These are phyloP conservation scores for Saksenaea oblongispora DNA, from an alignment of 371 early-diverging fungal species.

Conservation along the genomic window DNA sequence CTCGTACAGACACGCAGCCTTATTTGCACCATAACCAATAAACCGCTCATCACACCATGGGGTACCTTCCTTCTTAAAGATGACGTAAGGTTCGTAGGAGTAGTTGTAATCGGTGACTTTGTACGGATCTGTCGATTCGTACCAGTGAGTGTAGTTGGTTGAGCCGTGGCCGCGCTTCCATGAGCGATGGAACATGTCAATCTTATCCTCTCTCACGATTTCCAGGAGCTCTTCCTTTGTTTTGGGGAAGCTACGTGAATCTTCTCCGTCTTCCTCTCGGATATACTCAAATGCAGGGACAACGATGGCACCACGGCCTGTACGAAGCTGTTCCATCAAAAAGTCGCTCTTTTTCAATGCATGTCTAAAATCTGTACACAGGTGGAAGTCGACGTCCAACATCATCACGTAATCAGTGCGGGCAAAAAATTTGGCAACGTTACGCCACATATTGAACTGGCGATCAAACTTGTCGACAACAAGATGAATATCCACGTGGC, in stretches of 20 bases:
- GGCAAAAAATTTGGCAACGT: constrained; percentile 64
- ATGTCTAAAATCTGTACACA: constrained; percentile 59
- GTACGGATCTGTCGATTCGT: constrained; percentile 44
- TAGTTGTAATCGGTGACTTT: constrained; percentile 54
- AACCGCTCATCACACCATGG: constrained; percentile 74
- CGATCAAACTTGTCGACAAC: constrained; percentile 62
- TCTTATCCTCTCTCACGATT: constrained; percentile 44
- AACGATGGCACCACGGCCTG: constrained; percentile 53
- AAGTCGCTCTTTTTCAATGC: constrained; percentile 37
- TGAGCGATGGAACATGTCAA: constrained; percentile 59
- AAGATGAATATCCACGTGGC: constrained; percentile 60
- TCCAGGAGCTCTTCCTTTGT: constrained; percentile 41
- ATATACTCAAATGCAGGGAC: constrained; percentile 66
- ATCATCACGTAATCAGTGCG: constrained; percentile 60
- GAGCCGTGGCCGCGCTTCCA: constrained; percentile 64
- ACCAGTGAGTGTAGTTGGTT: constrained; percentile 59
- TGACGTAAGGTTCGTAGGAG: constrained; percentile 67
- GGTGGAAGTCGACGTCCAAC: constrained; percentile 63
- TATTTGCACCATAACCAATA: constrained; percentile 72
- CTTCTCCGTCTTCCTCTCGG: constrained; percentile 54
- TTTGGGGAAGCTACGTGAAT: constrained; percentile 48
- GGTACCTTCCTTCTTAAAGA: constrained; percentile 61
- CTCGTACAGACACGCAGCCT: constrained; percentile 71
- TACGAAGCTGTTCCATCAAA: constrained; percentile 48
- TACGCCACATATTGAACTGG: constrained; percentile 71